Evolutionary conservation across 176 grass and related monocot species (phyloP), one percentile per base, ranked within the genome.

Genomic region (Neostapfia colusana): DNA sequence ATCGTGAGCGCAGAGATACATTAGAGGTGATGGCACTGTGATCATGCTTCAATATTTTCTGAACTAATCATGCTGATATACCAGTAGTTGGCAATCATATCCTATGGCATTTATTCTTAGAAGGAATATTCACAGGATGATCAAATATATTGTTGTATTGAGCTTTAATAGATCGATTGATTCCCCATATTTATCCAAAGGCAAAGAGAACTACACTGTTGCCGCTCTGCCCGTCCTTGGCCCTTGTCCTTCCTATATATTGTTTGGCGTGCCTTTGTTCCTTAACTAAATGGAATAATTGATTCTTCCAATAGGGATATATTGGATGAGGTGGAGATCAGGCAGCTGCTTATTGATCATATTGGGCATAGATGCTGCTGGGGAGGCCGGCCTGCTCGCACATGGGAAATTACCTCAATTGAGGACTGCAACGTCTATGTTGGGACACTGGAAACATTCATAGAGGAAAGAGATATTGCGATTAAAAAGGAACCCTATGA

Each of bases 361-460:
- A 85, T 98, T 38, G 89, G 91, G 4, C 89, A 98, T 86, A 83
- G 77, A 57, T 98, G 82, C 72, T 98, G 95, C 72, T 98, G 95
- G 95, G 91, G 89, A 86, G 93, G 87, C 59, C 75, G 80, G 49
- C 91, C 95, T 82, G 95, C 89, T 51, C 87, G 87, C 14, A 92
- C 53, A 69, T 98, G 95, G 95, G 79, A 91, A 62, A 98, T 98
- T 74, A 70, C 48, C 65, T 84, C 91, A 10, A 80, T 94, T 21
- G 91, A 94, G 54, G 87, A 98, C 62, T 94, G 91, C 64, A 86
- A 88, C 25, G 91, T 94, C 36, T 98, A 92, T 82, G 86, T 94
- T 70, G 95, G 95, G 63, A 98, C 85, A 53, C 67, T 98, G 53
- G 95, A 98, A 88, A 94, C 91, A 67, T 98, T 98, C 66, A 86